Conservation (phyloP, 306 rosid genomes). For the Citrullus amarus region DNA sequence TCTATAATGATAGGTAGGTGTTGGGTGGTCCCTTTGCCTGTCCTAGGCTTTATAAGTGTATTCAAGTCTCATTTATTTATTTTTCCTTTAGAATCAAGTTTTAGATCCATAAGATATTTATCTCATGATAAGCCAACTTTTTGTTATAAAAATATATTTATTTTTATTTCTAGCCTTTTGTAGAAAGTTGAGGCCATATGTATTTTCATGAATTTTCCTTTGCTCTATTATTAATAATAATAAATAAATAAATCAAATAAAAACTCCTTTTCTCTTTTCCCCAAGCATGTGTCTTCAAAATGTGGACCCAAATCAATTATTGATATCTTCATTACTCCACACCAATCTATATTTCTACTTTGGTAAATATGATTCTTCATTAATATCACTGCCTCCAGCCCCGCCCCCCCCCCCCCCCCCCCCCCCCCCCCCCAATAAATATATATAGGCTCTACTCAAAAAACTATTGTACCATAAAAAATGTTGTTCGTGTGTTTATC, state of each 20-base stretch:
- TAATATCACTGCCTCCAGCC: background rate
- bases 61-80: slow-evolving; percentile 7
- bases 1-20: slow-evolving; percentile 4
- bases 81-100: slow-evolving; percentile 1
- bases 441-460: background rate
- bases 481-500: too few relatives aligned
- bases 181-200: background rate
- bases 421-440: too few relatives aligned
- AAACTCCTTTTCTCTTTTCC: background rate
- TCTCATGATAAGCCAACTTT: background rate
- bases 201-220: background rate
- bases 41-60: background rate
- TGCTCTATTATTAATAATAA: background rate
- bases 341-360: background rate
- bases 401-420: too few relatives aligned
- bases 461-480: background rate
- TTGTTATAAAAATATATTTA: background rate
- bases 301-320: slow-evolving; percentile 6
- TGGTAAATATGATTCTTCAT: background rate
- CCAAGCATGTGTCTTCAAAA: background rate
- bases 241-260: too few relatives aligned
- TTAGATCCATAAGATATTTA: slow-evolving; percentile 1
- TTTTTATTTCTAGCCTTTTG: background rate
- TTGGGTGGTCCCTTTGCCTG: background rate
- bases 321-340: background rate